Percentiles rank a stretch among this genome's conserved stretches.
These are phyloP conservation scores for Stramenopiles sp. DNA, from an alignment of 352 stramenopile genomes.

Conservation along the genomic window DNA sequence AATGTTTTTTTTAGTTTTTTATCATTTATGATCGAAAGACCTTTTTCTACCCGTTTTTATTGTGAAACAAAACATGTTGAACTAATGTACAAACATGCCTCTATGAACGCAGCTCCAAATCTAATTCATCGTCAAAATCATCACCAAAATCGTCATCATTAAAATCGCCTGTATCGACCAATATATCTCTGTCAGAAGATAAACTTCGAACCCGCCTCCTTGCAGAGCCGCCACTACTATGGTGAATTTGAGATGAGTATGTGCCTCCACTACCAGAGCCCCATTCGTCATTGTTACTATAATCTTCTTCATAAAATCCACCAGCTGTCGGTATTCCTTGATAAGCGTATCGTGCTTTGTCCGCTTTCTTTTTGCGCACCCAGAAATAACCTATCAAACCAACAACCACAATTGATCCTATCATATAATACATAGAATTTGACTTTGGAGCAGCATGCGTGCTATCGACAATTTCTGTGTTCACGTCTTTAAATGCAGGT, in stretches of 20 bases:
- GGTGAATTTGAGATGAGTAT: not conserved
- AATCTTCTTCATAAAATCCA: not conserved
- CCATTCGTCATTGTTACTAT: not conserved
- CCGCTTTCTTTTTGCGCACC: not conserved
- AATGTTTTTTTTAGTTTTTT: too few species aligned
- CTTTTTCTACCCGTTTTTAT: too few species aligned
- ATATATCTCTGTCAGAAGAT: not conserved
- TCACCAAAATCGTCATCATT: not conserved
- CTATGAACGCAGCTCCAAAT: not conserved
- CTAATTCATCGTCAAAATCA: not conserved
- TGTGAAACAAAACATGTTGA: too few species aligned
- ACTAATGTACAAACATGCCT: too few species aligned
- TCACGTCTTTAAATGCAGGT: too few species aligned
- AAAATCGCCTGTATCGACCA: not conserved
- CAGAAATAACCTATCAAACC: not conserved
- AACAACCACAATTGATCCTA: too few species aligned
- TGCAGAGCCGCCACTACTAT: not conserved
- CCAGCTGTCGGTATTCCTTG: not conserved
- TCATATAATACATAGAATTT: too few species aligned
- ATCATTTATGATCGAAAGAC: too few species aligned
- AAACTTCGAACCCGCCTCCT: not conserved
- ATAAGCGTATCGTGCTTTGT: not conserved
- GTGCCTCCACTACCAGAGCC: not conserved
- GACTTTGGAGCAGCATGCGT: too few species aligned
- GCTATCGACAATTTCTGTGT: too few species aligned